A percentile compares a stretch with the other conserved stretches of the same genome.
Conservation (phyloP, 805 yeast genomes). For the Teunomyces pallodes region DNA sequence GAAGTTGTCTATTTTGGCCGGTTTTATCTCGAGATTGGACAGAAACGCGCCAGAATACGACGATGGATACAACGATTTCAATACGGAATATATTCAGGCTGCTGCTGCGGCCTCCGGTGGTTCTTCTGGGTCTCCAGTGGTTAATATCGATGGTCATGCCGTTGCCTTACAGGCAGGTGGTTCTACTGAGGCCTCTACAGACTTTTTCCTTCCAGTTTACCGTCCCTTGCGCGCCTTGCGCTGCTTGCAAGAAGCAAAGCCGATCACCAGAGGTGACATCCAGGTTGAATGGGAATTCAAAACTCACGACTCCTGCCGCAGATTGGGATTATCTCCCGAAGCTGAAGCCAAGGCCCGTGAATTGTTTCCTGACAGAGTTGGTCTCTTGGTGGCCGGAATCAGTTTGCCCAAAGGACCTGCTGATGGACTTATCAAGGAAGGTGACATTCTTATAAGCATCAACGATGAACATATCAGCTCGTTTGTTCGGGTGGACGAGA, state of each 20-base stretch:
- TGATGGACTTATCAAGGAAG: slow-evolving; percentile 69
- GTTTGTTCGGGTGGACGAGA: slow-evolving; percentile 79
- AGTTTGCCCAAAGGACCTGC: slow-evolving; percentile 87
- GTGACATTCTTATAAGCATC: slow-evolving; percentile 77
- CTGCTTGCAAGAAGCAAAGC: slow-evolving; percentile 58
- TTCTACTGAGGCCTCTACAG: slow-evolving; percentile 85
- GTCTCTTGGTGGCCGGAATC: slow-evolving; percentile 78
- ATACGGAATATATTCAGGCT: slow-evolving; percentile 91
- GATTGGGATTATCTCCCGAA: slow-evolving; percentile 76
- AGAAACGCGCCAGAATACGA: slow-evolving; percentile 96
- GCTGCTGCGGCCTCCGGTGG: slow-evolving; percentile 97
- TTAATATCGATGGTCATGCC: slow-evolving; percentile 79
- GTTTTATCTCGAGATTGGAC: slow-evolving; percentile 80
- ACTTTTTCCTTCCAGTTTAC: slow-evolving; percentile 83
- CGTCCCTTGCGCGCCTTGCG: slow-evolving; percentile 78
- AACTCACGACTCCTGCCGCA: slow-evolving; percentile 87
- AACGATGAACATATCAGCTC: slow-evolving; percentile 63
- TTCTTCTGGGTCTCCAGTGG: slow-evolving; percentile 95
- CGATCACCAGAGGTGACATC: slow-evolving; percentile 85
- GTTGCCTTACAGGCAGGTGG: slow-evolving; percentile 96
- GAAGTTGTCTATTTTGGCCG: slow-evolving; percentile 82
- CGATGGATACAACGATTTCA: slow-evolving; percentile 85
- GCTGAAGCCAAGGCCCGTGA: slow-evolving; percentile 70
- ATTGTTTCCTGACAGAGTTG: slow-evolving; percentile 69
- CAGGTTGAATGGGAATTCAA: slow-evolving; percentile 86